Base-by-base conservation (phyloP, 805 yeast genomes). In the Tetrapisispora phaffii region DNA sequence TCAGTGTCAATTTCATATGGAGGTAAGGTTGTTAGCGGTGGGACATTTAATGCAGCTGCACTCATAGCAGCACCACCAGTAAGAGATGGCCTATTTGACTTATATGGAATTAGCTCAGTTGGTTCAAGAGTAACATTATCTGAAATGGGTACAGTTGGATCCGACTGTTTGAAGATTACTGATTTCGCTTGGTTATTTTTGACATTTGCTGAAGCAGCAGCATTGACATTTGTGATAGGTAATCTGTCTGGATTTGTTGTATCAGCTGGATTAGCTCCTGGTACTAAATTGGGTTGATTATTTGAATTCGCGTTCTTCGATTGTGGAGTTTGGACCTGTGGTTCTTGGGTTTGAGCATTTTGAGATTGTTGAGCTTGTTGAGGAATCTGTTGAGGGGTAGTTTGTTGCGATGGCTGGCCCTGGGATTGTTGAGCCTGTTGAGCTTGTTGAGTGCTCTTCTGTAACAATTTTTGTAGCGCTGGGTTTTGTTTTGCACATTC, bases 1-100 rank as follows among this genome's bases (percentile, higher is more conserved):
- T 84, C 87, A 7, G 85, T 82, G 50, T 80, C 85, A 53, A 86
- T 69, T 56, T 88, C 96, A 59, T 83, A 85, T 4, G 83, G 79
- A 19, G 95, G 96, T 38, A 89, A 74, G 51, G 79, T 81, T 41
- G 79, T 69, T 44, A 80, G 58, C 0, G 84, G 85, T 0, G 96
- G 96, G 1, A 88, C 77, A 15, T 85, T 79, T 45, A 89, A 64
- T 23, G 84, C 73, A 53, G 95, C 71, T 46, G 82, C 68, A 65
- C 79, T 68, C 48, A 82, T 74, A 1, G 95, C 93, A 45, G 79
- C 76, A 10, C 97, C 97, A 34, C 88, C 93, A 23, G 86, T 73
- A 41, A 87, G 67, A 7, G 95, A 80, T 13, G 98, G 95, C 48
- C 96, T 73, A 50, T 76, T 77, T 26, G 81, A 79, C 49, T 79